Base-by-base conservation (phyloP, 2,329 filamentous ascomycete species). In the Periconia sp. region DNA sequence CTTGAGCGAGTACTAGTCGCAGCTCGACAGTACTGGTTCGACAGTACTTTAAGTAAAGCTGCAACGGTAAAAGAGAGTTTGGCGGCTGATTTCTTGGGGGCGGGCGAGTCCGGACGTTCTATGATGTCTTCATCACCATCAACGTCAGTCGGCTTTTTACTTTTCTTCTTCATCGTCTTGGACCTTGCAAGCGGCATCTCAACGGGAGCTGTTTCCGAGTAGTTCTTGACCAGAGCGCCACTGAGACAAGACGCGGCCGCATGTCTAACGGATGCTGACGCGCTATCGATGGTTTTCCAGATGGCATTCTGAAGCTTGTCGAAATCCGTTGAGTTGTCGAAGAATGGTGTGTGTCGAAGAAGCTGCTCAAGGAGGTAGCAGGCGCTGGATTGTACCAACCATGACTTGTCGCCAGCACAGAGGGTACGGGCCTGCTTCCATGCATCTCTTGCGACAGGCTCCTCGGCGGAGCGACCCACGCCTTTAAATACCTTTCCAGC, bases 371-470 rank as follows among this genome's bases (percentile, higher is more conserved):
- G 73, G 64, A 89, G 95, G 53, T 84, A 84, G 61, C 88, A 95
- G 7, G 89, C 88, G 43, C 84, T 82, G 12, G 87, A 81, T 65
- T 96, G 84, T 6, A 92, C 91, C 23, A 95, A 78, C 3, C 84
- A 79, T 4, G 90, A 88, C 70, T 94, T 97, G 69, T 99, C 95
- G 46, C 78, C 79, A 0, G 84, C 79, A 19, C 87, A 87, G 56
- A 87, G 81, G 68, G 80, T 89, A 50, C 94, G 85, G 18, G 85
- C 87, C 66, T 92, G 88, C 70, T 96, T 99, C 90, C 91, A 97
- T 12, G 95, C 83, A 66, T 96, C 92, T 61, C 91, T 84, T n/a
- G 88, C 88, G 25, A 92, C 78, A 40, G 76, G 78, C 69, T 99
- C 94, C 57, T 99, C 94, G 59, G 92, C 79, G 47, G 89, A 90